Percentiles rank a stretch among this genome's conserved stretches.
These are phyloP conservation scores for Pleodorina starrii DNA, from an alignment of 139 green algal genomes.

Conservation along the genomic window DNA sequence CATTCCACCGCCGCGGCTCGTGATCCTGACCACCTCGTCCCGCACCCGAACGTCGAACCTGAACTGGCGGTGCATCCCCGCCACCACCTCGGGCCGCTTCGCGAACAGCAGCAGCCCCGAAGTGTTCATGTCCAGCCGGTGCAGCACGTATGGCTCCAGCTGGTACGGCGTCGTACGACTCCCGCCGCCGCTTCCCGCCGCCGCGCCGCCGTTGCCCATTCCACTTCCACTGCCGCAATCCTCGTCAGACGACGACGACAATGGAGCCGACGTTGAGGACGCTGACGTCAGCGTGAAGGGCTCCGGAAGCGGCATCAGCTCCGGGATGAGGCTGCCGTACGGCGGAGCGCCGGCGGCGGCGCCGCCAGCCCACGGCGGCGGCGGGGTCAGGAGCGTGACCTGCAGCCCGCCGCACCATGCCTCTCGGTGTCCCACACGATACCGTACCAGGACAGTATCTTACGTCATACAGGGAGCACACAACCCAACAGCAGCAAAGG, in stretches of 20 bases:
- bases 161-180: slow-evolving; percentile 1
- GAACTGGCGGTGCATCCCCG: slow-evolving; percentile 81
- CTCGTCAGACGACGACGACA: background rate
- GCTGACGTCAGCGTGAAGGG: slow-evolving; percentile 10
- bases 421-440: too few species aligned
- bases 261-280: background rate
- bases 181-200: too few species aligned
- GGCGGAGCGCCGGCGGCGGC: background rate
- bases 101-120: slow-evolving; percentile 86
- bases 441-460: too few species aligned
- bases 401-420: too few species aligned
- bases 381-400: background rate
- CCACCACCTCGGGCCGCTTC: slow-evolving; percentile 72
- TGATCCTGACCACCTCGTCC: too few species aligned
- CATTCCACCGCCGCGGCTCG: too few species aligned
- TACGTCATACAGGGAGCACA: too few species aligned
- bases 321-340: background rate
- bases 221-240: too few species aligned
- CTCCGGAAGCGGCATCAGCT: slow-evolving; percentile 15
- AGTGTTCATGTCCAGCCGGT: slow-evolving; percentile 79
- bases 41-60: slow-evolving; percentile 70
- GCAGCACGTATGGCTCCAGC: slow-evolving; percentile 52
- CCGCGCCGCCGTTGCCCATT: background rate
- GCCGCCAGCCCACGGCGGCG: too few species aligned
- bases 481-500: too few species aligned